Conservation (phyloP, 2,329 filamentous ascomycete genomes). For the Penicillium capsulatum region DNA sequence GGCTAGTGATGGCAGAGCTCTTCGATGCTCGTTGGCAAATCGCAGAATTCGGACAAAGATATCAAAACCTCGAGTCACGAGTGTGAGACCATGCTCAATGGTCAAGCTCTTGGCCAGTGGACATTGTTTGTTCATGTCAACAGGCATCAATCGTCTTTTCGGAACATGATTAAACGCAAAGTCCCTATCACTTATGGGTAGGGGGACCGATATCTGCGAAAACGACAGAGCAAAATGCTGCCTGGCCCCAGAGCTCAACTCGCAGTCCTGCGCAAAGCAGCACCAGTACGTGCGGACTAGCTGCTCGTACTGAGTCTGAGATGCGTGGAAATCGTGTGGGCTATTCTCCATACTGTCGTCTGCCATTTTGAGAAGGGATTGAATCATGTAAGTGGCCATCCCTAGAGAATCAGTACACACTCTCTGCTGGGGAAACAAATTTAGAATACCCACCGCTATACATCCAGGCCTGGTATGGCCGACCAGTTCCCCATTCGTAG, state of each 20-base stretch:
- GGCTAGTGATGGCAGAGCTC: constrained; percentile 21
- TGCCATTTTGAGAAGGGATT: constrained; percentile 34
- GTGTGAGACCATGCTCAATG: constrained; percentile 33
- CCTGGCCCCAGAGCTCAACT: constrained; percentile 35
- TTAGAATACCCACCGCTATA: constrained; percentile 30
- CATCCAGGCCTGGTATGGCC: constrained; percentile 39
- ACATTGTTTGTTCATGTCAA: constrained; percentile 25
- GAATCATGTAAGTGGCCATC: constrained; percentile 40
- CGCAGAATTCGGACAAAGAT: constrained; percentile 36
- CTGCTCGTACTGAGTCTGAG: constrained; percentile 35
- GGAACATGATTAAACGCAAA: constrained; percentile 31
- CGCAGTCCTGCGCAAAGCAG: constrained; percentile 38
- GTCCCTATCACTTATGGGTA: constrained; percentile 36
- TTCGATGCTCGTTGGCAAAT: constrained; percentile 36
- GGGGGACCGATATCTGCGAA: constrained; percentile 35
- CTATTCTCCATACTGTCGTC: constrained; percentile 38
- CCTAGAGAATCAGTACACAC: constrained; percentile 19
- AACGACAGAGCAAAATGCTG: constrained; percentile 38
- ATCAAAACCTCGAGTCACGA: constrained; percentile 37
- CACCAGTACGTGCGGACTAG: constrained; percentile 39
- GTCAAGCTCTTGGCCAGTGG: constrained; percentile 21
- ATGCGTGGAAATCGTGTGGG: constrained; percentile 32
- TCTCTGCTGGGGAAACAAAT: neutral
- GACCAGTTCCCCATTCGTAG: constrained; percentile 37
- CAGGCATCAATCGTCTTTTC: constrained; percentile 27